Evolutionary conservation across 106 monocot genomes (phyloP).

Genomic region (Dioscorea dumetorum): DNA sequence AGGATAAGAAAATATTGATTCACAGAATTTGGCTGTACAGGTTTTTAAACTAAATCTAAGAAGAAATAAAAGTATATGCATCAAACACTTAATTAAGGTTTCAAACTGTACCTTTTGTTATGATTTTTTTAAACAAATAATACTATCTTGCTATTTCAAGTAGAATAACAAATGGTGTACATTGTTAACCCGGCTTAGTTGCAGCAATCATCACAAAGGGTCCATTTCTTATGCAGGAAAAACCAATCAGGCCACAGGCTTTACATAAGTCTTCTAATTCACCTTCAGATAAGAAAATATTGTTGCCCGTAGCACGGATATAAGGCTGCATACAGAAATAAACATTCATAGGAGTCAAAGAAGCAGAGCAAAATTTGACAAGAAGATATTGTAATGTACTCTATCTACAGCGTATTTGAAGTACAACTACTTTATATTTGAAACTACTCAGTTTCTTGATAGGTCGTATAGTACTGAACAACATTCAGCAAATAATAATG

Average conservation of each 20-base stretch:
- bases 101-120: no score
- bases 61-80: no score
- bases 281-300: constrained; percentile 47
- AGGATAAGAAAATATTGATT: no score
- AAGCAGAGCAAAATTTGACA: neutral
- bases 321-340: constrained; percentile 19
- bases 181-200: constrained; percentile 37
- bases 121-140: no score
- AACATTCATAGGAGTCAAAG: neutral
- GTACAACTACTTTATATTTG: neutral
- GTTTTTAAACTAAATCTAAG: no score
- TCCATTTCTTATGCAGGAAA: constrained; percentile 64
- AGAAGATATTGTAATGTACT: neutral
- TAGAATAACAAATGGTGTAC: no score
- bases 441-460: neutral
- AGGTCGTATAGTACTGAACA: neutral
- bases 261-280: constrained; percentile 74
- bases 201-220: constrained; percentile 80
- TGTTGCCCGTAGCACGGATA: constrained; percentile 32
- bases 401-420: neutral
- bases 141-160: no score
- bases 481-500: no score
- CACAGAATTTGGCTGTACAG: no score
- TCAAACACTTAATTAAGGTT: no score
- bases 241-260: constrained; percentile 59